Evolutionary conservation across 805 yeast genomes (phyloP).

Genomic region (Metschnikowia cerradonensis): DNA sequence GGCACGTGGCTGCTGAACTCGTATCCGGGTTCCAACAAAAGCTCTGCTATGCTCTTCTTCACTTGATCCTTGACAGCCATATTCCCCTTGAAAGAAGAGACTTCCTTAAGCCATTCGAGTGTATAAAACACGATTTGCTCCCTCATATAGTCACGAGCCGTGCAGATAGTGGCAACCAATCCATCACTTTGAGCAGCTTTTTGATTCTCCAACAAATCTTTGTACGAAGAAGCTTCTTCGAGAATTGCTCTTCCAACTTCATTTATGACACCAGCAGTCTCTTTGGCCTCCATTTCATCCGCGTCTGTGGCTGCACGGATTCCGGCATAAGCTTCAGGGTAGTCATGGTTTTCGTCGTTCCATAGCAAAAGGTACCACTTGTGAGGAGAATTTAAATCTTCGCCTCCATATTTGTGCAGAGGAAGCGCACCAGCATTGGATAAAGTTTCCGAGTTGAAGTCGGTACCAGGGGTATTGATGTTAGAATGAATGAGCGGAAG

Average conservation of each 20-base stretch:
- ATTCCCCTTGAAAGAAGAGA: slow-evolving; percentile 25
- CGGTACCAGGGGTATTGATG: slow-evolving; percentile 22
- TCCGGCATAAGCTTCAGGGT: slow-evolving; percentile 49
- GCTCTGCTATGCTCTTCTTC: slow-evolving; percentile 41
- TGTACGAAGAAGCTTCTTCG: slow-evolving; percentile 24
- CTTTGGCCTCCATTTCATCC: slow-evolving; percentile 25
- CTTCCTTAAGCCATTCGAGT: slow-evolving; percentile 48
- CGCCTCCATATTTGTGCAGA: slow-evolving; percentile 25
- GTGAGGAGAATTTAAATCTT: slow-evolving; percentile 30
- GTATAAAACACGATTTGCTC: slow-evolving; percentile 44
- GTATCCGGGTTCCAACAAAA: slow-evolving; percentile 36
- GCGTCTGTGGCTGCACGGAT: slow-evolving; percentile 33
- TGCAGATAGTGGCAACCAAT: slow-evolving; percentile 51
- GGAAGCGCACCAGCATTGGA: slow-evolving; percentile 35
- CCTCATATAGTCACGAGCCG: slow-evolving; percentile 48
- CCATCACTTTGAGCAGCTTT: slow-evolving; percentile 44
- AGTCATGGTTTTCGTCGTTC: slow-evolving; percentile 75
- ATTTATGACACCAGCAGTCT: slow-evolving; percentile 45
- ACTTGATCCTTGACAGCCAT: slow-evolving; percentile 25
- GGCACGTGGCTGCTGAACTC: slow-evolving; percentile 31
- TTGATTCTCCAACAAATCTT: slow-evolving; percentile 29
- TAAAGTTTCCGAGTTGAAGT: slow-evolving; percentile 21
- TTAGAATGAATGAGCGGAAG: slow-evolving; percentile 37
- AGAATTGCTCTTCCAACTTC: slow-evolving; percentile 48
- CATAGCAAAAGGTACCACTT: slow-evolving; percentile 55